Evolutionary conservation across 139 green algal species (phyloP), one percentile per base, ranked within the genome.

Genomic region (Medakamo hakoo): DNA sequence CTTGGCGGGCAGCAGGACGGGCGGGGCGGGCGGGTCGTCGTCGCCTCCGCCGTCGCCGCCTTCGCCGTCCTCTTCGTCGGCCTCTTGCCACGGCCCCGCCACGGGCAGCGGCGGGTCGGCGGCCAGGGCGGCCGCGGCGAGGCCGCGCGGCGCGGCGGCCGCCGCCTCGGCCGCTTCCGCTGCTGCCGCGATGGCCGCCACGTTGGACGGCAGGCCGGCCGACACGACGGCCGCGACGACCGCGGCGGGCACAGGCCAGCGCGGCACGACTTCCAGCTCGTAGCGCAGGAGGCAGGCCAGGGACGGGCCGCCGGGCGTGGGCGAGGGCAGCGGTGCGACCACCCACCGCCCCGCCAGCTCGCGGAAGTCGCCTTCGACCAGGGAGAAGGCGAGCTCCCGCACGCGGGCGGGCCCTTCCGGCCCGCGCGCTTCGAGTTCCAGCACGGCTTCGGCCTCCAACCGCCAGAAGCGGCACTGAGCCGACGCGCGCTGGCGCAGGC

Each of bases 141-240:
- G n/a, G 40, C 9, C 16, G 40, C 40, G 40, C 40, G 40, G 9
- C 40, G 9, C 40, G 9, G 40, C 40, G 40, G 40, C 40, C 40
- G 16, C 40, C 40, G 40, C 40, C 9, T 52, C 40, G 9, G 40
- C 40, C 9, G 40, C 40, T 52, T 52, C 40, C 40, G 40, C 40
- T 9, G 40, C 40, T 14, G 59, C 57, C 1, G 64, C 72, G 27
- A 84, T 40, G 0, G 78, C 78, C 1, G 31, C 55, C 18, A 84
- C 66, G 71, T 84, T 84, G 40, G 69, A 69, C 18, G 78, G 78
- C 48, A 84, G 69, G 4, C 78, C 78, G 9, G 71, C 64, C 4
- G 68, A 63, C 22, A 84, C 63, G 0, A 84, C 66, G 30, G 72
- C 67, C n/a, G 64, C 65, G n/a, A 80, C 64, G 24, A 84, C 58